Percentiles rank a stretch among this genome's conserved stretches.
phyloP scores from a whole-genome alignment of 345 rosid species.

The Syzygium aqueum region DNA sequence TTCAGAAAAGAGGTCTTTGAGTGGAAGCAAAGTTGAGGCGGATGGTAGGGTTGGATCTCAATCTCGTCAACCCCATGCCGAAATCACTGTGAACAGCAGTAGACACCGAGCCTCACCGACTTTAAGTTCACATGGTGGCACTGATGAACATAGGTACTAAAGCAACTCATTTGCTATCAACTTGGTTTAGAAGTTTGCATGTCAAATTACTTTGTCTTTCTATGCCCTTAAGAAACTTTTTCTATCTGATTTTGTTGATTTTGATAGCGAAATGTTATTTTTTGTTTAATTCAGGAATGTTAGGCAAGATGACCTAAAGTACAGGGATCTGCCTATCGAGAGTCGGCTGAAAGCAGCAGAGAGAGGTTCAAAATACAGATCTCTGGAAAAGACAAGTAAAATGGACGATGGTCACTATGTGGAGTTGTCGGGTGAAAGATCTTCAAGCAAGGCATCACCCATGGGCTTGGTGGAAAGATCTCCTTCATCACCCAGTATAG shows the following conservation, averaged over 20 bases:
- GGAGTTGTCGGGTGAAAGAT: constrained; percentile 59
- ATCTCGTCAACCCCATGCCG: constrained; percentile 42
- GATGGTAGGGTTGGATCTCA: constrained; percentile 70
- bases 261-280: background rate
- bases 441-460: constrained; percentile 70
- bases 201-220: background rate
- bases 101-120: constrained; percentile 42
- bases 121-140: constrained; percentile 45
- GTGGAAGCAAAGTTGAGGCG: constrained; percentile 41
- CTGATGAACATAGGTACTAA: constrained; percentile 64
- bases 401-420: constrained; percentile 55
- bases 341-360: constrained; percentile 53
- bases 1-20: constrained; percentile 32
- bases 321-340: constrained; percentile 38
- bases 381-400: constrained; percentile 44
- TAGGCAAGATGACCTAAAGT: constrained; percentile 37
- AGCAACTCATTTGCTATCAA: background rate
- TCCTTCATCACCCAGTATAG: constrained; percentile 69
- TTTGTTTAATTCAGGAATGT: constrained; percentile 31
- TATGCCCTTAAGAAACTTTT: background rate
- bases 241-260: background rate
- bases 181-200: background rate
- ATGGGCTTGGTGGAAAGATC: constrained; percentile 61
- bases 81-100: constrained; percentile 19
- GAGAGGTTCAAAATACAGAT: constrained; percentile 48